Base-by-base conservation (phyloP, 306 rosid species). In the Neltuma alba region DNA sequence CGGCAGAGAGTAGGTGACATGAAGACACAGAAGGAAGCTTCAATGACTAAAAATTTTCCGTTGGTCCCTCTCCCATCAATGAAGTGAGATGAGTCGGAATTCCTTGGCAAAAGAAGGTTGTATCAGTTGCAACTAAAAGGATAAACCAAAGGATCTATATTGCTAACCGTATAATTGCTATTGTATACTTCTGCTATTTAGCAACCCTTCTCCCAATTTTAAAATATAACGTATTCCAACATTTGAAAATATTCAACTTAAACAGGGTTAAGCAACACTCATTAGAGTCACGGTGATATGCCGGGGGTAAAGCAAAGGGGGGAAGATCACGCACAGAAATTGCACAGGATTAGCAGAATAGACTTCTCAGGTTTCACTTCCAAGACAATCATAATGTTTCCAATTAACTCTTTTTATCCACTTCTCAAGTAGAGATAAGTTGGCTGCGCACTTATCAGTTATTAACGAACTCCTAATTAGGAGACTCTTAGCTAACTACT, bases 11-110 rank as follows among this genome's bases (percentile, higher is more conserved):
- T 21, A 47, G 52, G 42, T 80, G 65, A 73, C 44, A 6, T 45
- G 41, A 74, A n/a, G 50, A 30, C 62, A 74, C 23, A 65, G 70
- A 74, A 74, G 75, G 36, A 65, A 74, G 69, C 21, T 54, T 54
- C 76, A 66, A 66, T 11, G 73, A 66, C 55, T 50, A 70, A 70
- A 12, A 42, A 0, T 10, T 40, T n/a, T n/a, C n/a, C n/a, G n/a
- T n/a, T n/a, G n/a, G 44, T 40, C 44, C 14, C 44, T 40, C 44
- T 40, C 14, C 14, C 44, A 40, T 9, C 44, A 40, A 40, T 9
- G 14, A 40, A 9, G 44, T 40, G 44, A 40, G 3, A 40, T 40
- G 2, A 40, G 44, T 10, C 2, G 10, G 44, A 40, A 40, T 40
- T 10, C 44, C 44, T 40, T 10, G 14, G 44, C 44, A 40, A 40